Evolutionary conservation across 306 rosid genomes (phyloP).

Genomic region (Cucumis hystrix): DNA sequence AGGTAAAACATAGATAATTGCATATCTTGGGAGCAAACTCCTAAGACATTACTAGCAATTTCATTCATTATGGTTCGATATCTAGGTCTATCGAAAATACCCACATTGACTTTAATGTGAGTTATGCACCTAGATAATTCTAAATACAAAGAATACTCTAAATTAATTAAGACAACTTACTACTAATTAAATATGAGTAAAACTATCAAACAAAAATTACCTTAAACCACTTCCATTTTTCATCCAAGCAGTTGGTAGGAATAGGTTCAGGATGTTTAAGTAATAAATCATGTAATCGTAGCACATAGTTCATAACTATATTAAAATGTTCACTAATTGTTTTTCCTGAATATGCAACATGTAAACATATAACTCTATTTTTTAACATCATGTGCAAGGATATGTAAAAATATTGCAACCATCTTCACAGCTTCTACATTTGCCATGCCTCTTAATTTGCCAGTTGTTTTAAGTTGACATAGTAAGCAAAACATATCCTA

Average conservation of each 20-base stretch:
- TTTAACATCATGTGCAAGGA: too few relatives aligned
- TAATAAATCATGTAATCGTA: too few relatives aligned
- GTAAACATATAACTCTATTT: too few relatives aligned
- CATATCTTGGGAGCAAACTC: too few relatives aligned
- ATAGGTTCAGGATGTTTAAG: background rate
- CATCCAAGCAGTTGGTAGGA: background rate
- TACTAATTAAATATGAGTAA: background rate
- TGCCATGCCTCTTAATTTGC: too few relatives aligned
- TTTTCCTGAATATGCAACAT: background rate
- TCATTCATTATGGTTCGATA: too few relatives aligned
- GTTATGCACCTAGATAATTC: background rate
- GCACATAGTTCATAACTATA: background rate
- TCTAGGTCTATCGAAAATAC: background rate
- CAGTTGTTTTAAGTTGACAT: background rate
- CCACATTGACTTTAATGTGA: background rate
- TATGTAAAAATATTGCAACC: too few relatives aligned
- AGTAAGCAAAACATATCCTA: background rate
- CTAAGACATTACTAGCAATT: too few relatives aligned
- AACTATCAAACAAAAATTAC: background rate
- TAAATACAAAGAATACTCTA: background rate
- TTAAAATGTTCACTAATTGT: background rate
- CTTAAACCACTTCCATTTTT: background rate
- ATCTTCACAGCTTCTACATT: too few relatives aligned
- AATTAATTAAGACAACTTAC: background rate
- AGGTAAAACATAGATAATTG: too few relatives aligned